Conservation (phyloP, 2,329 filamentous ascomycete genomes). For the Pseudogymnoascus sp. region DNA sequence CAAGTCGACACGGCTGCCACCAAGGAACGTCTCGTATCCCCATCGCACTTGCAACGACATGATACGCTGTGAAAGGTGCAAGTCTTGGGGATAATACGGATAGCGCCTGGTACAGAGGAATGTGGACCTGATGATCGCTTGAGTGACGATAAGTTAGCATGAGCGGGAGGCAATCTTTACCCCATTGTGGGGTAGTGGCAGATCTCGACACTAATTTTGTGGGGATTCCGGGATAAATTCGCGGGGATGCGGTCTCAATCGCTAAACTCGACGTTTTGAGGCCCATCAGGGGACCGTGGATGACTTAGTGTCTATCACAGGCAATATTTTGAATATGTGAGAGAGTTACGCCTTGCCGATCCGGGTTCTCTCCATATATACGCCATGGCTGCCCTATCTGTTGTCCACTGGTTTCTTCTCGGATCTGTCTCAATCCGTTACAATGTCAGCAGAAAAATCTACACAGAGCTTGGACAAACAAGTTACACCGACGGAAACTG, state of each 20-base stretch:
- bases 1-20: not conserved
- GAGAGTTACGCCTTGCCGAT: not conserved
- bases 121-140: slow-evolving; percentile 2
- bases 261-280: not conserved
- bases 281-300: not conserved
- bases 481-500: not conserved
- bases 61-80: not conserved
- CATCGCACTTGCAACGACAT: not conserved
- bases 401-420: not conserved
- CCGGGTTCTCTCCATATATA: not conserved
- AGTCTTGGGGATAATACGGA: not conserved
- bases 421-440: not conserved
- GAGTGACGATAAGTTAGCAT: not conserved
- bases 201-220: not conserved
- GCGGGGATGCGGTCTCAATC: not conserved
- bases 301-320: not conserved
- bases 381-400: not conserved
- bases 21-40: not conserved
- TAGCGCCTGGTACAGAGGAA: not conserved
- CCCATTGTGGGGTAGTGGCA: not conserved
- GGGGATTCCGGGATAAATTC: not conserved
- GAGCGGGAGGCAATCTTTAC: not conserved
- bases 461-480: not conserved
- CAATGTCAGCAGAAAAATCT: not conserved
- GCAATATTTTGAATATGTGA: not conserved